Evolutionary conservation across 306 rosid genomes (phyloP), one percentile per base, ranked within the genome.

Genomic region (Castanea sativa): DNA sequence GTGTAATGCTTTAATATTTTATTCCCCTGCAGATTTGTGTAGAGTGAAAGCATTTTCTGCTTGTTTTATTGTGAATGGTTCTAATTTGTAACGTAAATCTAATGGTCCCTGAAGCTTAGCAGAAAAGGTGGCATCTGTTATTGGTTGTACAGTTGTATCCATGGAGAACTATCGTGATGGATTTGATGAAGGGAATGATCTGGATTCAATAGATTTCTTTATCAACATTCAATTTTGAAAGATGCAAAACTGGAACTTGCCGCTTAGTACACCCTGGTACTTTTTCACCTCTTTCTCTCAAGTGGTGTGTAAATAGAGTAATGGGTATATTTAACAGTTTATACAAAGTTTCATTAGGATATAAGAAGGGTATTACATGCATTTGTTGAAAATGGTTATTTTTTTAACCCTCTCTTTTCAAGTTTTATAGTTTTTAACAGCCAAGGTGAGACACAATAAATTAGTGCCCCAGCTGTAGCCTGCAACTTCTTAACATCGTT

Each of bases 71-170:
- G n/a, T 79, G 55, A 41, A 73, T 77, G 75, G 74, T 35, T 80
- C 70, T 81, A 67, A 78, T 73, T 83, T 57, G 60, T 74, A 69
- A 73, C 77, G 32, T 58, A 35, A 76, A 45, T 79, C 78, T 84
- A 74, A 49, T 91, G 85, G 82, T 82, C 75, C 77, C 80, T 90
- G 85, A 88, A 96, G 99, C 98, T 93, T 96, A 90, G 91, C 97
- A 87, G 99, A 96, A 82, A 96, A 96, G 94, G 98, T 96, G 89
- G 93, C 93, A 73, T 93, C 99, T 76, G 97, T 96, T 80, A 88
- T 96, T 88, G 98, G 98, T 73, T 93, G 99, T 79, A 89, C 90
- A 61, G 91, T 96, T 71, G 85, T 96, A 68, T 96, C 98, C 55
- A 96, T 96, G 99, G 99, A 93, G 87, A 96, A 96, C 84, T 96